Percentiles rank a stretch among this genome's conserved stretches.
phyloP scores from a whole-genome alignment of 176 grass and related monocot species.

The Poa annua region DNA sequence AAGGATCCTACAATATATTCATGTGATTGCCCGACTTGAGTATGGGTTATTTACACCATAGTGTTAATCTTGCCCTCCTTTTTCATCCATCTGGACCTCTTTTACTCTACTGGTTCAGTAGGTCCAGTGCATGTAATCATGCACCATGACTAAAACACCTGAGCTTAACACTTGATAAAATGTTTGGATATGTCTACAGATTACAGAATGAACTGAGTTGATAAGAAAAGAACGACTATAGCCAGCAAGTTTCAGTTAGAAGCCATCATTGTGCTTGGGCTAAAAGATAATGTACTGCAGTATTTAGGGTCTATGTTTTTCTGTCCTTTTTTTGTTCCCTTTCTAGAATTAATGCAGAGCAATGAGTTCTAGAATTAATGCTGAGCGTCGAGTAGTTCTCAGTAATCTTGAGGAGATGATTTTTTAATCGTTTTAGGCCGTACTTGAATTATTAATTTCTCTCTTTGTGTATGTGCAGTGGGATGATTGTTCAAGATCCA shows the following conservation, averaged over 20 bases:
- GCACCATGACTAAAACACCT: neutral
- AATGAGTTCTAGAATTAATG: constrained; percentile 11
- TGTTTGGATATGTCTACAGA: neutral
- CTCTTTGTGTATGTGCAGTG: constrained; percentile 50
- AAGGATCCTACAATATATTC: constrained; percentile 7
- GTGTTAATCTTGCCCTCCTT: neutral
- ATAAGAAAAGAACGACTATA: neutral
- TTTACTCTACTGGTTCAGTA: neutral
- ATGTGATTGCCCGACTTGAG: neutral
- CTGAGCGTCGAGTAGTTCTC: neutral
- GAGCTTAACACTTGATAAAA: neutral
- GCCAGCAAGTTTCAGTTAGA: neutral
- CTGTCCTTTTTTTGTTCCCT: neutral
- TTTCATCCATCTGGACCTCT: neutral
- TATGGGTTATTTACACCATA: neutral
- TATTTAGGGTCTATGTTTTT: constrained; percentile 20
- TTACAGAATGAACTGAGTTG: neutral
- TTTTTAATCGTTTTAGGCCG: neutral
- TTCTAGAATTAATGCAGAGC: constrained; percentile 21
- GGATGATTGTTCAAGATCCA: constrained; percentile 97
- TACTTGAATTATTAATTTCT: neutral
- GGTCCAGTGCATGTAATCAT: neutral
- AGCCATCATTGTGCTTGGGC: neutral
- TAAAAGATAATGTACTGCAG: neutral
- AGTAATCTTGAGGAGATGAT: neutral